Evolutionary conservation across 2,329 filamentous ascomycete genomes (phyloP).

Genomic region (Didymella pomorum): DNA sequence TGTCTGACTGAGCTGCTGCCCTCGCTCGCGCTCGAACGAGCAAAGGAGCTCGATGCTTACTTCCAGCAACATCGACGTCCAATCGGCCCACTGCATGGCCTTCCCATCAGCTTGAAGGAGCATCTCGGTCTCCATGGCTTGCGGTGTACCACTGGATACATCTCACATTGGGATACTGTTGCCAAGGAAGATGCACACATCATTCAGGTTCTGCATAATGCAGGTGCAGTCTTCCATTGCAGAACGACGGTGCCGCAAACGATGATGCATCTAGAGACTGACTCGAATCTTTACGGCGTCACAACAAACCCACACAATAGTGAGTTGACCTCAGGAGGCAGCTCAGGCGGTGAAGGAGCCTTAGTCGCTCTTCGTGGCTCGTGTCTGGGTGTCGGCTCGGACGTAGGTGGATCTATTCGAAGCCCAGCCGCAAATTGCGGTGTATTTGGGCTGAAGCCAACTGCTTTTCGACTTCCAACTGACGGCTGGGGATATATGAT

Average conservation of each 20-base stretch:
- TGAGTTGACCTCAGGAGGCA: slow-evolving; percentile 61
- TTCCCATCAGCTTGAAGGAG: slow-evolving; percentile 63
- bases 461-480: slow-evolving; percentile 54
- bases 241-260: slow-evolving; percentile 64
- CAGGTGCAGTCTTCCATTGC: slow-evolving; percentile 62
- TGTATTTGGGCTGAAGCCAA: slow-evolving; percentile 53
- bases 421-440: slow-evolving; percentile 44
- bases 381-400: slow-evolving; percentile 58
- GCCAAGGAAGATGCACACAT: slow-evolving; percentile 59
- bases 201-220: slow-evolving; percentile 57
- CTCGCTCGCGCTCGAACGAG: slow-evolving; percentile 48
- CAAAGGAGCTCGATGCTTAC: slow-evolving; percentile 54
- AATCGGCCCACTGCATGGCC: slow-evolving; percentile 58
- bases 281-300: slow-evolving; percentile 60
- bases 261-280: slow-evolving; percentile 62
- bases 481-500: slow-evolving; percentile 55
- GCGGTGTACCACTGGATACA: slow-evolving; percentile 60
- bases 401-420: slow-evolving; percentile 31
- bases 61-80: slow-evolving; percentile 48
- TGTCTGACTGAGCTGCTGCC: slow-evolving; percentile 41
- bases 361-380: slow-evolving; percentile 62
- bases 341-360: slow-evolving; percentile 66
- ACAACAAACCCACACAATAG: slow-evolving; percentile 65
- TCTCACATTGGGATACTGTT: slow-evolving; percentile 58
- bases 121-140: slow-evolving; percentile 60